A percentile compares a stretch with the other conserved stretches of the same genome.
These are phyloP conservation scores for Lipomyces starkeyi DNA, from an alignment of 805 yeast genomes.

Conservation along the genomic window DNA sequence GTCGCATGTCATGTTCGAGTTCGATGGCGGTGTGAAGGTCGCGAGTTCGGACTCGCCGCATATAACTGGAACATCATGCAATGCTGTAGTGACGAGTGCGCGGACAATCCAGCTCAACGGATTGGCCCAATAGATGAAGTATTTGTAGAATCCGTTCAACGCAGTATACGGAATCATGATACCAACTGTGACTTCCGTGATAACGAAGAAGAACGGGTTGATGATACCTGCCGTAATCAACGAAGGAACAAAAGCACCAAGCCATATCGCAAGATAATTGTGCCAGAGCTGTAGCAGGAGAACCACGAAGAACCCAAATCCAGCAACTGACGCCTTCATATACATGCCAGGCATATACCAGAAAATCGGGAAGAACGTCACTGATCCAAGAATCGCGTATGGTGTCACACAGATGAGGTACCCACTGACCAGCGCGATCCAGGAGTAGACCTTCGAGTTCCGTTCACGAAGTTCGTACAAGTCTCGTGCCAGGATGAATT, in stretches of 20 bases:
- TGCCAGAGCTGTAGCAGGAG: constrained; percentile 27
- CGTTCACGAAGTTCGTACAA: constrained; percentile 74
- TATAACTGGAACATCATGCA: constrained; percentile 55
- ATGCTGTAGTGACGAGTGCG: constrained; percentile 59
- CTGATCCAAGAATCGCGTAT: constrained; percentile 55
- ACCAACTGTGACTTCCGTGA: constrained; percentile 78
- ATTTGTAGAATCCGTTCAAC: constrained; percentile 69
- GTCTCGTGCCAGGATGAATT: constrained; percentile 63
- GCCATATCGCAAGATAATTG: constrained; percentile 53
- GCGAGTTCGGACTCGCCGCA: constrained; percentile 59
- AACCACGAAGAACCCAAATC: constrained; percentile 52
- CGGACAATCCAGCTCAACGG: constrained; percentile 71
- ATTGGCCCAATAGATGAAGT: constrained; percentile 73
- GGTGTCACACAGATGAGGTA: constrained; percentile 16
- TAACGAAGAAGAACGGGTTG: constrained; percentile 60
- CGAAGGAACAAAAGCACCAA: constrained; percentile 48
- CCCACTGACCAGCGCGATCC: constrained; percentile 47
- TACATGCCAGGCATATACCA: constrained; percentile 77
- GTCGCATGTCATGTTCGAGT: constrained; percentile 55
- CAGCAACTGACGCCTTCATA: constrained; percentile 55
- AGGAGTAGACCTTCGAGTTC: constrained; percentile 70
- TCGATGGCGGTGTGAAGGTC: constrained; percentile 57
- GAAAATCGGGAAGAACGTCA: constrained; percentile 60
- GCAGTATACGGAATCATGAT: constrained; percentile 62
- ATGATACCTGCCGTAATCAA: constrained; percentile 56